Conservation (phyloP, 768 basidiomycete genomes). For the Suillus fuscotomentosus region DNA sequence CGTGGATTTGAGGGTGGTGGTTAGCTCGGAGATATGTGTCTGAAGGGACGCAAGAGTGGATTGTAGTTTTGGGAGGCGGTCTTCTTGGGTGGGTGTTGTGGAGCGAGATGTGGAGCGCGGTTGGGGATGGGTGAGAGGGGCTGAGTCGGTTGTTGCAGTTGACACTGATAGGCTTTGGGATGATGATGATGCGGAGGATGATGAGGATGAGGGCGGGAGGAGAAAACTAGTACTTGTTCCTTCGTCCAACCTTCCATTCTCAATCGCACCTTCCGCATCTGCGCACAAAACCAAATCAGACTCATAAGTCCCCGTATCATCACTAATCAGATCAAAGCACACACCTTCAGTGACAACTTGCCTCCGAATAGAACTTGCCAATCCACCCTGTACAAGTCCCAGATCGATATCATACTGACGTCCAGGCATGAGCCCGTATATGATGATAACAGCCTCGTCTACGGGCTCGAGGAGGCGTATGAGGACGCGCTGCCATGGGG, state of each 20-base stretch:
- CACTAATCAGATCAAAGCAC: constrained; percentile 14
- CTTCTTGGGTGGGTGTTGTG: constrained; percentile 52
- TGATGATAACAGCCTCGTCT: constrained; percentile 88
- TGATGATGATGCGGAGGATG: constrained; percentile 32
- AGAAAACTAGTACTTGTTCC: constrained; percentile 2
- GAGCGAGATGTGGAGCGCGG: constrained; percentile 24
- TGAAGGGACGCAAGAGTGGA: constrained; percentile 62
- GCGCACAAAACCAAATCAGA: neutral
- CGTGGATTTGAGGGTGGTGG: constrained; percentile 68
- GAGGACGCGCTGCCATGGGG: constrained; percentile 77
- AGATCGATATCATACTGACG: constrained; percentile 90
- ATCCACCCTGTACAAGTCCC: constrained; percentile 63
- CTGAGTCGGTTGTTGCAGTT: constrained; percentile 30
- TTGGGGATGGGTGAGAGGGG: constrained; percentile 17
- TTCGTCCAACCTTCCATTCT: constrained; percentile 24
- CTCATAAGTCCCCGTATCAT: constrained; percentile 8
- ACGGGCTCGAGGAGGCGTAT: constrained; percentile 76
- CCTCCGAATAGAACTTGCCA: constrained; percentile 45
- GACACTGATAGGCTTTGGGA: constrained; percentile 25
- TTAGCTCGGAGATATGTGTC: constrained; percentile 67
- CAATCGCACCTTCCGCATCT: constrained; percentile 22
- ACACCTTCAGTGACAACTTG: constrained; percentile 69
- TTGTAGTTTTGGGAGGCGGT: constrained; percentile 63
- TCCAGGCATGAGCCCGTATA: constrained; percentile 86
- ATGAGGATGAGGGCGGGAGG: neutral